Evolutionary conservation across 2,329 filamentous ascomycete genomes (phyloP).

Genomic region (Nemania sp.): DNA sequence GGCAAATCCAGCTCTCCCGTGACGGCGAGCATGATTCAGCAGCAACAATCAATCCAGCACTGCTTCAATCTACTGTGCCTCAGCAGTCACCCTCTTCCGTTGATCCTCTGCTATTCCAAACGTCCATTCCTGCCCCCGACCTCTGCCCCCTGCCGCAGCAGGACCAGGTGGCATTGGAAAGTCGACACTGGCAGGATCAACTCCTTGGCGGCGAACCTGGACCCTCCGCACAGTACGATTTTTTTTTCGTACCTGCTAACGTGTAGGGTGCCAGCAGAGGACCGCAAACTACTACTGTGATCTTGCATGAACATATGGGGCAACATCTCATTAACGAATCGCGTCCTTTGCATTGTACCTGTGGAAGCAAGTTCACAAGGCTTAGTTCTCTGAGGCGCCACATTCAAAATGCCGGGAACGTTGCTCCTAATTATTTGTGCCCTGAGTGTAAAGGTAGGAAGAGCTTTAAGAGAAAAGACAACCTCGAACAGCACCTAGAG

Average conservation of each 20-base stretch:
- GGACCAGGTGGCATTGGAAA: not conserved
- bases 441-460: slow-evolving; percentile 27
- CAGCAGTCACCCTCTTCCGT: no score
- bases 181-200: not conserved
- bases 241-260: slow-evolving; percentile 36
- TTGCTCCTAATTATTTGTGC: slow-evolving; percentile 10
- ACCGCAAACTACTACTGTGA: not conserved
- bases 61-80: no score
- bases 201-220: not conserved
- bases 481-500: slow-evolving; percentile 34
- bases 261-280: slow-evolving; percentile 28
- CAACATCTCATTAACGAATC: slow-evolving; percentile 19
- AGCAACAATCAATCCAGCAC: not conserved
- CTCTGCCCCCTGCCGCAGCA: no score
- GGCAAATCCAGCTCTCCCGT: no score
- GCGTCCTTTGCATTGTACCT: slow-evolving; percentile 23
- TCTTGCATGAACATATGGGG: no score
- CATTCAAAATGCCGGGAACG: not conserved
- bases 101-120: no score
- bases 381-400: slow-evolving; percentile 23
- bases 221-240: slow-evolving; percentile 26
- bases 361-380: slow-evolving; percentile 23
- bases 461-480: slow-evolving; percentile 33
- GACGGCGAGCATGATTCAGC: no score
- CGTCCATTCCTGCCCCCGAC: no score